These are phyloP conservation scores for Favolaschia claudopus DNA, from an alignment of 768 basidiomycete genomes.

Conservation along the genomic window DNA sequence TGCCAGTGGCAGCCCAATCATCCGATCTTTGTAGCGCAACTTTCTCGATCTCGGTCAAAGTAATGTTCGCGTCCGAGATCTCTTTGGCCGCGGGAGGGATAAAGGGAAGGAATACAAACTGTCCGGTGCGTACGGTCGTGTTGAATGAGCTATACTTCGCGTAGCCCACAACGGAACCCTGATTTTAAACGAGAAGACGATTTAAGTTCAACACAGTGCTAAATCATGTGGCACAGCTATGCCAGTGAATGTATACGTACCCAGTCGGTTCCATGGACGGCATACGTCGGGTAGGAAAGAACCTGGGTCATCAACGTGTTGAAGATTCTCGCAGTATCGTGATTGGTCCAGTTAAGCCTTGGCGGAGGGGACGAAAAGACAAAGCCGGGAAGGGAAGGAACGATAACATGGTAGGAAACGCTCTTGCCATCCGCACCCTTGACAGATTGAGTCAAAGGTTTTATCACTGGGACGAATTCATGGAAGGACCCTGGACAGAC, in stretches of 20 bases:
- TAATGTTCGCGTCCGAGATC: slow-evolving; percentile 4
- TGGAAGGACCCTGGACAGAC: slow-evolving; percentile 3
- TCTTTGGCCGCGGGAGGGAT: slow-evolving; percentile 1
- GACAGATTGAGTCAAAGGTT: not conserved
- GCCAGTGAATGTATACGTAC: slow-evolving; percentile 11
- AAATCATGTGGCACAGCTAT: not conserved
- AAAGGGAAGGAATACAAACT: slow-evolving; percentile 21
- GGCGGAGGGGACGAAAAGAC: slow-evolving; percentile 28
- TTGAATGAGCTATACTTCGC: slow-evolving; percentile 14
- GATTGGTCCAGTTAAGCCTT: slow-evolving; percentile 22
- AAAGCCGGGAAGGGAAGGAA: slow-evolving; percentile 28
- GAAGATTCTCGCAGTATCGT: slow-evolving; percentile 34
- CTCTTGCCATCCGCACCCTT: not conserved
- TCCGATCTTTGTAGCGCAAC: not conserved
- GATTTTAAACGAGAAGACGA: no score
- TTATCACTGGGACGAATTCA: slow-evolving; percentile 2
- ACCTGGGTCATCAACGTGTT: slow-evolving; percentile 36
- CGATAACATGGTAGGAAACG: slow-evolving; percentile 10
- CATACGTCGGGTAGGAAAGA: slow-evolving; percentile 31
- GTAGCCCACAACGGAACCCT: not conserved
- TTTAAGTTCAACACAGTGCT: no score
- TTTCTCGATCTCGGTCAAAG: not conserved
- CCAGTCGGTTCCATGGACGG: slow-evolving; percentile 33
- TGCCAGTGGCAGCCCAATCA: not conserved
- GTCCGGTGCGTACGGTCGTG: slow-evolving; percentile 10